These are phyloP conservation scores for Hydnomerulius pinastri DNA, from an alignment of 768 basidiomycete species.

Conservation along the genomic window DNA sequence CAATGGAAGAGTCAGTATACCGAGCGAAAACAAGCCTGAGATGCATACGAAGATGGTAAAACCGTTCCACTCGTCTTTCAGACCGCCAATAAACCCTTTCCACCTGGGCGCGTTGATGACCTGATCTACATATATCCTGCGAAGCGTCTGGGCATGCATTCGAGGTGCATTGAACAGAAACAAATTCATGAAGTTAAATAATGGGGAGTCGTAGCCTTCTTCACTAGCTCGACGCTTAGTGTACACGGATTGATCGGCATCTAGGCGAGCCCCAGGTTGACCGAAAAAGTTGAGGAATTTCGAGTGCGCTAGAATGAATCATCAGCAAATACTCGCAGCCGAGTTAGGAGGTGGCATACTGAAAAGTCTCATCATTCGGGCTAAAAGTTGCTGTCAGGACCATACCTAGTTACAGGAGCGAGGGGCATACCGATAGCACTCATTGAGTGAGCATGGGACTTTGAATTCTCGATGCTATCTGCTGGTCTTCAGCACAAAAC, in stretches of 20 bases:
- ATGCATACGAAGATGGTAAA: constrained; percentile 48
- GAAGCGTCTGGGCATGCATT: constrained; percentile 40
- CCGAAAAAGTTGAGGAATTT: constrained; percentile 39
- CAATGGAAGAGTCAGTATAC: background rate
- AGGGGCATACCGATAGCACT: constrained; percentile 7
- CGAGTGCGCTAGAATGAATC: constrained; percentile 20
- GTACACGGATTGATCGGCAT: constrained; percentile 29
- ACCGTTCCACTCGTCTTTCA: constrained; percentile 49
- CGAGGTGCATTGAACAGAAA: constrained; percentile 49
- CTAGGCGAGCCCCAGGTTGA: constrained; percentile 37
- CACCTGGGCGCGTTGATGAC: constrained; percentile 41
- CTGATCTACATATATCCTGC: constrained; percentile 47
- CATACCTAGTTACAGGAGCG: no score
- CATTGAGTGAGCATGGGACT: constrained; percentile 1
- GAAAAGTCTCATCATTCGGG: constrained; percentile 14
- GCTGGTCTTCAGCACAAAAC: no score
- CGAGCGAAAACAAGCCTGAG: background rate
- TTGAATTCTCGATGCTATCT: no score
- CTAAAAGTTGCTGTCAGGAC: background rate
- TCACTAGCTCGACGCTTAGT: background rate
- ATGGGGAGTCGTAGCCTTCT: constrained; percentile 38
- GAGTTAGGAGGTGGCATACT: background rate
- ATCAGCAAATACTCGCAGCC: constrained; percentile 1
- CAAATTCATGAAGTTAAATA: constrained; percentile 27
- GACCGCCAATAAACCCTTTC: constrained; percentile 40